phyloP scores from a whole-genome alignment of 164 flowering plant species.

The Tetrastigma voinierianum region DNA sequence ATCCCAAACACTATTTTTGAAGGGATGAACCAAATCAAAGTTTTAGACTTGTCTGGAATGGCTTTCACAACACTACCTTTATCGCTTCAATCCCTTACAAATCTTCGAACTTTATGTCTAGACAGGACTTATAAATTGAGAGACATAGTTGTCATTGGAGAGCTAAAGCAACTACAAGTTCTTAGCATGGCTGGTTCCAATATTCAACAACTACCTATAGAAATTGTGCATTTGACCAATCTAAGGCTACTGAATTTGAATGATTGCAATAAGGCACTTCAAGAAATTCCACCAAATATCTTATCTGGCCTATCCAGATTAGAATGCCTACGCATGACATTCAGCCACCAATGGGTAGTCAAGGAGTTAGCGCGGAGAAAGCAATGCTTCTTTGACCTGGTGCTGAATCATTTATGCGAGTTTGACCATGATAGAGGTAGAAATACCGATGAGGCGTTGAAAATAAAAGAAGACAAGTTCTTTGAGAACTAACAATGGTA shows the following conservation, averaged over 20 bases:
- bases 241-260: constrained; percentile 16
- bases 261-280: neutral
- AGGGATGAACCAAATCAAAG: constrained; percentile 13
- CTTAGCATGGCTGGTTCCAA: constrained; percentile 7
- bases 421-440: neutral
- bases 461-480: neutral
- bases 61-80: neutral
- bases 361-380: too few relatives aligned
- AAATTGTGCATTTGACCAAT: constrained; percentile 16
- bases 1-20: constrained; percentile 12
- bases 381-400: constrained; percentile 19
- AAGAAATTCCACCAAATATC: constrained; percentile 9
- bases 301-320: constrained; percentile 11
- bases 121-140: neutral
- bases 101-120: constrained; percentile 16
- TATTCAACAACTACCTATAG: constrained; percentile 10
- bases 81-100: neutral
- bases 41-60: constrained; percentile 5
- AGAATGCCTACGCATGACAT: constrained; percentile 19
- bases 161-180: constrained; percentile 11
- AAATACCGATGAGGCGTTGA: neutral
- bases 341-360: constrained; percentile 8
- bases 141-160: constrained; percentile 8
- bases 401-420: constrained; percentile 1
- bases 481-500: neutral